Percentiles rank a stretch among this genome's conserved stretches.
Evolutionary conservation across 768 basidiomycete species (phyloP).

Genomic region (Lactarius sp.): DNA sequence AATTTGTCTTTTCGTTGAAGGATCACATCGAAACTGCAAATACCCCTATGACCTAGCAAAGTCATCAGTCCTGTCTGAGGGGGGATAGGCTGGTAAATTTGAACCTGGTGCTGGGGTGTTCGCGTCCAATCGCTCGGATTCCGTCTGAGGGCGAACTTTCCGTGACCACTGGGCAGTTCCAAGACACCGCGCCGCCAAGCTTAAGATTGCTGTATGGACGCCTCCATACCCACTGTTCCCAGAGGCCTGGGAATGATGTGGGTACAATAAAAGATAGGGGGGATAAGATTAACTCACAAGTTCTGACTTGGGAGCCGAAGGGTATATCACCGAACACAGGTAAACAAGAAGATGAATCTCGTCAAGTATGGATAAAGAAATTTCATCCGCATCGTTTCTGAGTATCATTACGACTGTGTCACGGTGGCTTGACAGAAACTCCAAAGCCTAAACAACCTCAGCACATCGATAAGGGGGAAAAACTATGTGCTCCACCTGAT

Average conservation of each 20-base stretch:
- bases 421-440: conserved; percentile 77
- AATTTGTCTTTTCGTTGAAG: conserved; percentile 53
- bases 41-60: conserved; percentile 45
- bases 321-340: conserved; percentile 62
- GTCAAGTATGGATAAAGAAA: conserved; percentile 62
- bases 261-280: conserved; percentile 5
- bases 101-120: conserved; percentile 52
- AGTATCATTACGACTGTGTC: conserved; percentile 81
- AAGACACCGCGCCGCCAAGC: conserved; percentile 68
- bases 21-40: conserved; percentile 54
- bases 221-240: conserved; percentile 78
- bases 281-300: conserved; percentile 47
- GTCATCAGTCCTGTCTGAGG: conserved; percentile 6
- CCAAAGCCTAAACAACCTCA: conserved; percentile 49
- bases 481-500: conserved; percentile 48
- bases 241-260: conserved; percentile 37
- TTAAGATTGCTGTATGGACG: conserved; percentile 74
- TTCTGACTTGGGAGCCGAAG: conserved; percentile 70
- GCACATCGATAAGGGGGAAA: background rate
- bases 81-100: conserved; percentile 20
- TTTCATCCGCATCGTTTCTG: conserved; percentile 61
- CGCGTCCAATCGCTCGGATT: conserved; percentile 56
- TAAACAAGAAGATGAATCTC: conserved; percentile 77
- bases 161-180: conserved; percentile 54
- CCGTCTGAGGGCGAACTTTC: conserved; percentile 56